Percentiles rank a stretch among this genome's conserved stretches.
These are phyloP conservation scores for Botryosphaeria dothidea DNA, from an alignment of 2,329 filamentous ascomycete genomes.

Conservation along the genomic window DNA sequence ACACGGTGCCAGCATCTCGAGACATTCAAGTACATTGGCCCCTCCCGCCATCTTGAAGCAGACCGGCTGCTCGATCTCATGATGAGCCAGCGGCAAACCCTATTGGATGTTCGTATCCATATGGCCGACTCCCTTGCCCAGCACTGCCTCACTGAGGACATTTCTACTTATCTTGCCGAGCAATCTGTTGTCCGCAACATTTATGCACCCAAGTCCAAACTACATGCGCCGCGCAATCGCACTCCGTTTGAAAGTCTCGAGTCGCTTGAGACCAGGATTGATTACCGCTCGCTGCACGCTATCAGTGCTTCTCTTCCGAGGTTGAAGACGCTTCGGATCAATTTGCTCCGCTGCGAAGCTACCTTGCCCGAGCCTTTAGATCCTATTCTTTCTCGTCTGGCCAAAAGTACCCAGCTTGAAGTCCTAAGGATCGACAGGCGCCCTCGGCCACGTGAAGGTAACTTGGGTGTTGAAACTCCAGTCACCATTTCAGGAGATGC, in stretches of 20 bases:
- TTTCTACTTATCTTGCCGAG: neutral
- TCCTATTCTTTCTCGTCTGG: neutral
- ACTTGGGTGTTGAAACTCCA: neutral
- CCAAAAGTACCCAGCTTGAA: neutral
- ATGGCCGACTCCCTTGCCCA: neutral
- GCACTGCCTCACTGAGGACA: neutral
- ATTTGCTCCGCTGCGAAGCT: neutral
- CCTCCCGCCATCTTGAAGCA: neutral
- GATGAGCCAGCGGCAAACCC: neutral
- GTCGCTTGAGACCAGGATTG: neutral
- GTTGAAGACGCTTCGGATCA: neutral
- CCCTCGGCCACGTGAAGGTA: neutral
- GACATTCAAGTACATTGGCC: neutral
- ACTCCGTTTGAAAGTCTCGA: neutral
- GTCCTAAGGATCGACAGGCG: neutral
- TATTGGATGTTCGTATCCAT: conserved; percentile 2
- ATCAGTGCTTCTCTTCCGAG: neutral
- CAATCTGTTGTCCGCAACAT: neutral
- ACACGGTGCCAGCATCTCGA: neutral
- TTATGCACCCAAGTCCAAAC: neutral
- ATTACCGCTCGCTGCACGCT: neutral
- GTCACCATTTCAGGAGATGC: neutral
- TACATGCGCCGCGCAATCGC: neutral
- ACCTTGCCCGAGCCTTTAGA: neutral
- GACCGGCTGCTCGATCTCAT: neutral